These are phyloP conservation scores for Dittrichia graveolens DNA, from an alignment of 129 eudicot genomes.

Conservation along the genomic window DNA sequence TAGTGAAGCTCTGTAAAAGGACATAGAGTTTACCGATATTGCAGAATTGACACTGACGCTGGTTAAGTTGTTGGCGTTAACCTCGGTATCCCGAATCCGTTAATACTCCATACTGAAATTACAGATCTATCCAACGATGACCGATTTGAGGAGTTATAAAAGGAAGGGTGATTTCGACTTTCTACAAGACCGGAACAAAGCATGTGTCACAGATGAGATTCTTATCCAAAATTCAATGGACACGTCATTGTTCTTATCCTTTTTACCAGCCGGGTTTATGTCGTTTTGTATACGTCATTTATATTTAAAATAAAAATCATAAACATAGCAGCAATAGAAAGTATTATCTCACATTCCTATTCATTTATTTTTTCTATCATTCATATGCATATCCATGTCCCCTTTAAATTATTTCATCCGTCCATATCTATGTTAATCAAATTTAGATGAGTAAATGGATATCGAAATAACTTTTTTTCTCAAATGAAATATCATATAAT, in stretches of 20 bases:
- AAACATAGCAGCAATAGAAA: too few species aligned
- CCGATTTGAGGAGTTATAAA: neutral
- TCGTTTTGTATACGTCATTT: neutral
- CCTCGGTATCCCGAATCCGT: neutral
- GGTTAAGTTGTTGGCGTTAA: constrained; percentile 12
- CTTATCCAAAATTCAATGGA: constrained; percentile 4
- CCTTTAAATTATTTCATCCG: too few species aligned
- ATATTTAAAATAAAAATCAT: too few species aligned
- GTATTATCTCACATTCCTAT: too few species aligned
- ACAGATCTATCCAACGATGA: neutral
- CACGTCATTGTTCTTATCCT: constrained; percentile 55
- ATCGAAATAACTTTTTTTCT: too few species aligned
- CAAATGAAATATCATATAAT: too few species aligned
- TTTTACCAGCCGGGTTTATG: neutral
- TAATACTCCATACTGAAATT: neutral
- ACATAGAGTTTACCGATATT: neutral
- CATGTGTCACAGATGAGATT: constrained; percentile 18
- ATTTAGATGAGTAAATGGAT: too few species aligned
- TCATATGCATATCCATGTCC: too few species aligned
- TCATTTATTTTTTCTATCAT: too few species aligned
- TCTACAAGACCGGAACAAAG: neutral
- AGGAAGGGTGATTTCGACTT: constrained; percentile 21
- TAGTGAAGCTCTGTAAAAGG: neutral
- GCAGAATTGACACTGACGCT: constrained; percentile 21
- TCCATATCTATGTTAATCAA: too few species aligned